Evolutionary conservation across 768 basidiomycete genomes (phyloP), one percentile per base, ranked within the genome.

Genomic region (Amanita polypyramis): DNA sequence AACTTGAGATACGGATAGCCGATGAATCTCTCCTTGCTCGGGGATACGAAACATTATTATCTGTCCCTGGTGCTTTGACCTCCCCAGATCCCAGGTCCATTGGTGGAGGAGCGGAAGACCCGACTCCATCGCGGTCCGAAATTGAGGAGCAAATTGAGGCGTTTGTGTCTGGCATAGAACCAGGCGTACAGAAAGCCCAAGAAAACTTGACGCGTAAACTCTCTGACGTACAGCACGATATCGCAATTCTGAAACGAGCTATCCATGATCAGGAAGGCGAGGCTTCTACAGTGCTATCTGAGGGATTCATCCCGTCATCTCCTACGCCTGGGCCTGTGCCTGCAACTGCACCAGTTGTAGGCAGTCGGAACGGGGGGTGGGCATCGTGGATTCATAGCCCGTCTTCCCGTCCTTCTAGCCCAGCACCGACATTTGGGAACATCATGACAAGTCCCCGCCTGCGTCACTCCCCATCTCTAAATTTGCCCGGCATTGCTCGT

Each of bases 201-300:
- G 68, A 67, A 19, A 66, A 56, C 30, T 80, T 89, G 52, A 56
- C 58, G 42, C 66, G 65, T 35, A 90, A 88, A 60, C 60, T 88
- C 49, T 80, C 75, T 17, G 82, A 89, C 55, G 71, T 88, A 15
- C 70, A 85, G 51, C 83, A 89, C 51, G 88, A 91, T 58, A 79
- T 89, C 37, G 82, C 81, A 0, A 70, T 70, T 5, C 64, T 90
- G 51, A 87, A 88, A 60, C 68, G 69, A 10, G 70, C 71, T 0
- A 54, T 81, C 27, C 72, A 85, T 52, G 77, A 76, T 41, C 60
- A 68, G 10, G 64, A 62, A 4, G 17, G 58, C 6, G 43, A 51
- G 10, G 42, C 55, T 25, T 43, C 55, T 10, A n/a, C 36, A 6
- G 20, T 29, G 19, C 41, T 54, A 15, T 37, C 56, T 6, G 43